A percentile compares a stretch with the other conserved stretches of the same genome.
Conservation (phyloP, 1,284 basidiomycete species). For the Tylopilus sp. region DNA sequence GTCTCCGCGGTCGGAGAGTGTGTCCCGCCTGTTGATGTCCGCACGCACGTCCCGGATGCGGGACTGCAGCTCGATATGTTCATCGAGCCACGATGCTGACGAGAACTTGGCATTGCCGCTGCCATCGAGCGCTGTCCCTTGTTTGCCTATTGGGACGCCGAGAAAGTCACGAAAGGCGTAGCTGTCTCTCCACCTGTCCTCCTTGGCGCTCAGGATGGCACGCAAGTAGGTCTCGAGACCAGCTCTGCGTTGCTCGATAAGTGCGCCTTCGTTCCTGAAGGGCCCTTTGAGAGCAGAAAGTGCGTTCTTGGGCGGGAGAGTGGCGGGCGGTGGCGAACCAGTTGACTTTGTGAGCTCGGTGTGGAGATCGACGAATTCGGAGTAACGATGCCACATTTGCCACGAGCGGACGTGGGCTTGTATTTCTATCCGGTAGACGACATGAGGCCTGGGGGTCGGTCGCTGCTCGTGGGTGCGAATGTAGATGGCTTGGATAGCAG, state of each 20-base stretch:
- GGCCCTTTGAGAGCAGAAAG: slow-evolving; percentile 54
- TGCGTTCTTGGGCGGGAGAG: slow-evolving; percentile 79
- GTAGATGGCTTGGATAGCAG: slow-evolving; percentile 70
- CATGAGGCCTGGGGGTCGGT: slow-evolving; percentile 63
- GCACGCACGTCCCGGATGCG: slow-evolving; percentile 77
- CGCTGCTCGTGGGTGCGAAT: slow-evolving; percentile 68
- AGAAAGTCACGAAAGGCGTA: slow-evolving; percentile 86
- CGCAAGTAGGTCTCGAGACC: slow-evolving; percentile 86
- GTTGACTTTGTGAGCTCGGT: slow-evolving; percentile 72
- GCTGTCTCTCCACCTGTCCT: slow-evolving; percentile 77
- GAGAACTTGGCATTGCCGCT: slow-evolving; percentile 53
- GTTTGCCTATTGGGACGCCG: slow-evolving; percentile 68
- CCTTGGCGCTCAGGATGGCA: slow-evolving; percentile 76
- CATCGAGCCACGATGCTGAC: slow-evolving; percentile 78
- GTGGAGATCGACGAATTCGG: slow-evolving; percentile 87
- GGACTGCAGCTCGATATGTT: slow-evolving; percentile 73
- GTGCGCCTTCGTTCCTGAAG: slow-evolving; percentile 37
- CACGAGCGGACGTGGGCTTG: slow-evolving; percentile 83
- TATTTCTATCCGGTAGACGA: slow-evolving; percentile 77
- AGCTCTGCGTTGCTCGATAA: slow-evolving; percentile 69
- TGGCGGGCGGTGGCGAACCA: slow-evolving; percentile 66
- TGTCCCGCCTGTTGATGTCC: slow-evolving; percentile 82
- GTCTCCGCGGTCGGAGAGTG: slow-evolving; percentile 73
- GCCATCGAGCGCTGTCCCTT: slow-evolving; percentile 33
- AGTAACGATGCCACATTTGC: slow-evolving; percentile 92